Percentiles rank a stretch among this genome's conserved stretches.
phyloP scores from a whole-genome alignment of 2,329 filamentous ascomycete species.

The Talaromyces sp. region DNA sequence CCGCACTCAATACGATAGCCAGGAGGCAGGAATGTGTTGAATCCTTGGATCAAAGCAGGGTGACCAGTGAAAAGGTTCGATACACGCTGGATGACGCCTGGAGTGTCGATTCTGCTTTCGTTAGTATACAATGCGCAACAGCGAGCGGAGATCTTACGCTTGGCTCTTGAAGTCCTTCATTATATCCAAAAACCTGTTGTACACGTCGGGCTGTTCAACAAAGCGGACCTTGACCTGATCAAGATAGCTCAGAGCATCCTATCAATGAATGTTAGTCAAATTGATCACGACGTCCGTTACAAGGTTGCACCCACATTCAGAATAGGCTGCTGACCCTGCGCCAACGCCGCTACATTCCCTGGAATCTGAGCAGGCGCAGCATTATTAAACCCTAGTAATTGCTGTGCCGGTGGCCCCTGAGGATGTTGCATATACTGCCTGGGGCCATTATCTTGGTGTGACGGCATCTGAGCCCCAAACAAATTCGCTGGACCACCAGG shows the following conservation, averaged over 20 bases:
- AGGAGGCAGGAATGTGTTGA: constrained; percentile 94
- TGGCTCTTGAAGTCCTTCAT: constrained; percentile 99
- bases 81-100: constrained; percentile 93
- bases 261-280: not conserved
- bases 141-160: constrained; percentile 58
- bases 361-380: constrained; percentile 44
- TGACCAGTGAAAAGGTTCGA: constrained; percentile 95
- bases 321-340: constrained; percentile 80
- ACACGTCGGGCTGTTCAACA: constrained; percentile 92
- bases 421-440: constrained; percentile 62
- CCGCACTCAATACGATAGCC: constrained; percentile 97
- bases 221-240: constrained; percentile 99
- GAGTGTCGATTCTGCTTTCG: constrained; percentile 74
- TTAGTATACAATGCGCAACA: not conserved
- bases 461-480: constrained; percentile 66
- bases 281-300: not conserved
- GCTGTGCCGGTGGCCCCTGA: constrained; percentile 51
- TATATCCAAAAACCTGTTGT: constrained; percentile 94
- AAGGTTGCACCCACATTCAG: constrained; percentile 55
- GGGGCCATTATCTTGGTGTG: constrained; percentile 52
- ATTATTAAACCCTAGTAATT: constrained; percentile 50
- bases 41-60: constrained; percentile 91
- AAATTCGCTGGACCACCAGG: constrained; percentile 60
- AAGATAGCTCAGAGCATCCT: constrained; percentile 87
- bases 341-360: constrained; percentile 56